Evolutionary conservation across 305 asterid genomes (phyloP).

Genomic region (Fraxinus angustifolia): DNA sequence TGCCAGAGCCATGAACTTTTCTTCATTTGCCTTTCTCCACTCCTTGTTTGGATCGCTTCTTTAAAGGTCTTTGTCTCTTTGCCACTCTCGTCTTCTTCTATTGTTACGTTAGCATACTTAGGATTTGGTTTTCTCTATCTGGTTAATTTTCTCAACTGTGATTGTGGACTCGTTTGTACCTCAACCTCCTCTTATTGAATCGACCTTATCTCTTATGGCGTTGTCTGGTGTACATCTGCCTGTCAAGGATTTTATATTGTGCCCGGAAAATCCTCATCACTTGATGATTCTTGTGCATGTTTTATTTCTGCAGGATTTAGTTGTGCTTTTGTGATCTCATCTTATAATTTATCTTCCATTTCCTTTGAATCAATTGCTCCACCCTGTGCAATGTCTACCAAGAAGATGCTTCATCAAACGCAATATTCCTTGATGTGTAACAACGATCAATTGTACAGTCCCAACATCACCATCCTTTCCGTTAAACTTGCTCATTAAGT

Average conservation of each 20-base stretch:
- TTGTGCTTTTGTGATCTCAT: neutral
- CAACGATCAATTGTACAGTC: neutral
- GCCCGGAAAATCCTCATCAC: neutral
- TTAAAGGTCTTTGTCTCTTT: neutral
- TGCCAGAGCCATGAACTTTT: neutral
- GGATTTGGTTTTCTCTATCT: neutral
- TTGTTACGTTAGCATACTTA: neutral
- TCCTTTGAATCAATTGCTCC: neutral
- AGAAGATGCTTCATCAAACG: neutral
- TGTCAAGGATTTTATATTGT: neutral
- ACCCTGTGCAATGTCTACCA: neutral
- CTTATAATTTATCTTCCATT: neutral
- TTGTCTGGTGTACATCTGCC: neutral
- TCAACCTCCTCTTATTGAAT: neutral
- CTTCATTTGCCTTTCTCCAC: neutral
- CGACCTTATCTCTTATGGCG: neutral
- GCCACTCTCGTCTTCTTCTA: neutral
- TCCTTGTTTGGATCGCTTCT: neutral
- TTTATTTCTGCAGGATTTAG: neutral
- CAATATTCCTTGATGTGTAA: neutral
- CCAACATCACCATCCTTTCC: neutral
- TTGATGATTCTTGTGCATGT: neutral
- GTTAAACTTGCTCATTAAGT: neutral
- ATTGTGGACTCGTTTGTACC: neutral
- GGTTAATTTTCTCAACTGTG: neutral